Base-by-base conservation (phyloP, 192 early-diverging fungal species). In the Coemansia sp. region DNA sequence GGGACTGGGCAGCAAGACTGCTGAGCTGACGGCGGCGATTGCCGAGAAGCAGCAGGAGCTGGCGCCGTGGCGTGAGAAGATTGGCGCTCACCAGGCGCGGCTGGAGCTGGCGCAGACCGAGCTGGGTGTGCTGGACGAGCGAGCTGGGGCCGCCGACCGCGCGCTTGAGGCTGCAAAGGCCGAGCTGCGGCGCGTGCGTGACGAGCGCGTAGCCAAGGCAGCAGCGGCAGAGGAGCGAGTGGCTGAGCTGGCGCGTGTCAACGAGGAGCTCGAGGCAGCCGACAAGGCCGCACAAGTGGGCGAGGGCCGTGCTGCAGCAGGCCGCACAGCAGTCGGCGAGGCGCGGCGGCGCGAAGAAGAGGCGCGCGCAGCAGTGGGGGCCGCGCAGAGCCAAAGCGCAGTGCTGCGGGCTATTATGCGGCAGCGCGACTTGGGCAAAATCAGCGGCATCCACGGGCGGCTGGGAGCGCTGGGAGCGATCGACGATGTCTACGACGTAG, bases 391-490 rank as follows among this genome's bases (percentile, higher is more conserved):
- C 33, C 87, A 91, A 55, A 88, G 91, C 34, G 89, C 89, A 20
- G 88, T 95, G 3, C 82, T 95, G 3, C 85, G 77, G 18, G 89
- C 85, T 33, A 67, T 95, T 6, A 82, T 95, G 63, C 88, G 87
- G 13, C 88, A 93, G 81, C 87, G 88, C 55, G 87, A 93, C 51
- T 77, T 86, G 33, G 94, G 93, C 0, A 78, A 86, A 49, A 93
- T 96, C 65, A 76, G 74, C 11, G 95, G 94, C 8, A 91, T 96
- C 51, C 87, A 91, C 70, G 92, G 92, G 51, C 91, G 98, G 9
- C 85, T 99, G 22, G 98, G 98, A n/a, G 92, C 95, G 66, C 82
- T 99, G n/a, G 98, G 97, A 29, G 90, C 93, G 1, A 97, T 99
- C 71, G 93, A 94, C 60, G 92, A 93, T 64, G 91, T 90, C 76